phyloP scores from a whole-genome alignment of 2,329 filamentous ascomycete species.

The Colletotrichum truncatum region DNA sequence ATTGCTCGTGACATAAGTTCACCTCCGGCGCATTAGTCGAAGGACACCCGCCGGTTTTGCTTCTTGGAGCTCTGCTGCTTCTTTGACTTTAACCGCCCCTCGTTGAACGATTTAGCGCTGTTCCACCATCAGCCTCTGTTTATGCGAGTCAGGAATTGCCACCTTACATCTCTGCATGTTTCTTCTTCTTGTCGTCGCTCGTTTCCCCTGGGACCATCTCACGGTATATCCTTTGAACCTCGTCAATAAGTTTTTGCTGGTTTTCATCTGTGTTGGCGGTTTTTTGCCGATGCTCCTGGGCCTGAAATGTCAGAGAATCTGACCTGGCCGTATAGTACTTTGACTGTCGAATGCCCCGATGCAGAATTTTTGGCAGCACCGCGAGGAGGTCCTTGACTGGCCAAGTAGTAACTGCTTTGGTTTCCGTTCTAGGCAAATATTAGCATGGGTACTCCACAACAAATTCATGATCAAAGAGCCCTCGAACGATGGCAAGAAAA shows the following conservation, averaged over 20 bases:
- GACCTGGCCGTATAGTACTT: conserved; percentile 62
- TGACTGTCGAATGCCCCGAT: conserved; percentile 56
- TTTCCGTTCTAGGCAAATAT: conserved; percentile 60
- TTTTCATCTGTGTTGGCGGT: conserved; percentile 64
- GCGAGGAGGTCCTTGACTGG: conserved; percentile 55
- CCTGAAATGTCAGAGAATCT: conserved; percentile 64
- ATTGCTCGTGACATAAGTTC: neutral
- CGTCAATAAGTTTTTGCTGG: conserved; percentile 56
- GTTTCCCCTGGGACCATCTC: conserved; percentile 57
- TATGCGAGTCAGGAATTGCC: neutral
- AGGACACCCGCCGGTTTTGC: conserved; percentile 35
- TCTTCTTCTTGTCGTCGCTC: conserved; percentile 55
- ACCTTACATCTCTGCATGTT: conserved; percentile 57
- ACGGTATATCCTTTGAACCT: conserved; percentile 57
- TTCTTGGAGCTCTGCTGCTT: conserved; percentile 62
- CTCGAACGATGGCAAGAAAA: neutral
- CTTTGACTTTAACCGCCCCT: conserved; percentile 55
- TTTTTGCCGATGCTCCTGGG: conserved; percentile 62
- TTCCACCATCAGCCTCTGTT: neutral
- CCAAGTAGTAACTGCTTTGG: conserved; percentile 66
- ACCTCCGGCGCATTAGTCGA: neutral
- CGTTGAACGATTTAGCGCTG: conserved; percentile 58
- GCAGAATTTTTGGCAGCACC: conserved; percentile 57
- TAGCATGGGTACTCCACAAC: neutral
- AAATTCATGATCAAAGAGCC: neutral